Evolutionary conservation across 176 grass and related monocot species (phyloP).

Genomic region (Carex cristatella): DNA sequence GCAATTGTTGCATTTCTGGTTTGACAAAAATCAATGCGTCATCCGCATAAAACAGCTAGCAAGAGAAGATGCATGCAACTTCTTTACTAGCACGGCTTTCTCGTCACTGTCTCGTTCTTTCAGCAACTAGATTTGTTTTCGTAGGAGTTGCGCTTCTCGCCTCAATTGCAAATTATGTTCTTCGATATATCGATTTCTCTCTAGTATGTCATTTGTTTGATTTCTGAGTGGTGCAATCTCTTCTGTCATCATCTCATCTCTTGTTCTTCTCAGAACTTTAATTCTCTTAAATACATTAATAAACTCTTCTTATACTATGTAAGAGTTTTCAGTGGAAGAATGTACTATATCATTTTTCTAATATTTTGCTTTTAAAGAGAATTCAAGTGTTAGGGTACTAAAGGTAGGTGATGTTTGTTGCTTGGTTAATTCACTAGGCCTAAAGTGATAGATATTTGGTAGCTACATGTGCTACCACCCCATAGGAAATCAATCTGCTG

Average conservation of each 20-base stretch:
- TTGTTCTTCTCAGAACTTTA: slow-evolving; percentile 27
- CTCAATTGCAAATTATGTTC: slow-evolving; percentile 82
- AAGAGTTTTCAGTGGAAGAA: neutral
- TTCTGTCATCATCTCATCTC: slow-evolving; percentile 46
- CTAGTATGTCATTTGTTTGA: slow-evolving; percentile 59
- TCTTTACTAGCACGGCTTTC: slow-evolving; percentile 48
- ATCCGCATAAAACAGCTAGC: neutral
- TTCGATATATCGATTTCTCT: slow-evolving; percentile 66
- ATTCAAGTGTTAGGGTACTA: slow-evolving; percentile 31
- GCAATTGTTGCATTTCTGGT: too few species aligned
- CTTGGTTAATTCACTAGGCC: slow-evolving; percentile 60
- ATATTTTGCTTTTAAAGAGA: slow-evolving; percentile 22
- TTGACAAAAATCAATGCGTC: too few species aligned
- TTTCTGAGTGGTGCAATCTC: slow-evolving; percentile 56
- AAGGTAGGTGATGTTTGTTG: slow-evolving; percentile 65
- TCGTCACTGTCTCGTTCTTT: slow-evolving; percentile 59
- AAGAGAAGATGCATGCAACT: slow-evolving; percentile 37
- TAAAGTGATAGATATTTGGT: slow-evolving; percentile 64
- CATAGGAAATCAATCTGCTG: too few species aligned
- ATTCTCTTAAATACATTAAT: slow-evolving; percentile 24
- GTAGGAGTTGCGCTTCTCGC: slow-evolving; percentile 53
- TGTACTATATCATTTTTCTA: slow-evolving; percentile 19
- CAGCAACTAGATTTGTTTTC: slow-evolving; percentile 48
- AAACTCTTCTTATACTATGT: neutral
- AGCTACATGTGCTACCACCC: slow-evolving; percentile 22